A percentile compares a stretch with the other conserved stretches of the same genome.
Evolutionary conservation across 305 asterid genomes (phyloP).

Genomic region (Fraxinus ornus): DNA sequence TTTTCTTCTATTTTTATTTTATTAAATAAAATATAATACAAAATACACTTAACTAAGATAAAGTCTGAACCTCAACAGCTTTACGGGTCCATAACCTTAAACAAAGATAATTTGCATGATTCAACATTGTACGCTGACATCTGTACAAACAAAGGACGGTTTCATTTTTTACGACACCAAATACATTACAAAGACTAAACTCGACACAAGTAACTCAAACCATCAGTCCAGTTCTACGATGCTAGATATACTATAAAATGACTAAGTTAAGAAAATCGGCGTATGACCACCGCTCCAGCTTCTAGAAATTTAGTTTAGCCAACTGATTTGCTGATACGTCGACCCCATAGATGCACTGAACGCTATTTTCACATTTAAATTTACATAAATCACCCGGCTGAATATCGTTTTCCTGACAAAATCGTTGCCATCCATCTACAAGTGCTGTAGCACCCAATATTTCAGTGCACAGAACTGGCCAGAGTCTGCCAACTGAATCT

Average conservation of each 20-base stretch:
- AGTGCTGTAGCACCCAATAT: constrained; percentile 16
- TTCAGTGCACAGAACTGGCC: constrained; percentile 29
- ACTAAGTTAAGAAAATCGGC: neutral
- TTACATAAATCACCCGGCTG: neutral
- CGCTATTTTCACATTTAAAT: neutral
- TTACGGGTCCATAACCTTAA: too few species aligned
- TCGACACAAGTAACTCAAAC: neutral
- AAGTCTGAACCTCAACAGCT: too few species aligned
- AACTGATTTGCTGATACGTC: neutral
- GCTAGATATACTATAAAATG: neutral
- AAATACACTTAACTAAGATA: neutral
- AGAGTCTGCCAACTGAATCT: constrained; percentile 26
- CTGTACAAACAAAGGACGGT: neutral
- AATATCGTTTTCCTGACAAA: neutral
- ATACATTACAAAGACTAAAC: neutral
- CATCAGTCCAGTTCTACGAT: neutral
- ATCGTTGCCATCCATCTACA: neutral
- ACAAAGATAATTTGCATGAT: neutral
- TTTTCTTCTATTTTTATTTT: neutral
- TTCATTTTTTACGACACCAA: too few species aligned
- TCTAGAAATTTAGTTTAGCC: neutral
- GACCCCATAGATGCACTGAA: neutral
- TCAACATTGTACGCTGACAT: neutral
- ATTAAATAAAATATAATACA: neutral
- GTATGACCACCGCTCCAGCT: neutral